Base-by-base conservation (phyloP, 495 filamentous ascomycete genomes). In the Ascobolus immersus region DNA sequence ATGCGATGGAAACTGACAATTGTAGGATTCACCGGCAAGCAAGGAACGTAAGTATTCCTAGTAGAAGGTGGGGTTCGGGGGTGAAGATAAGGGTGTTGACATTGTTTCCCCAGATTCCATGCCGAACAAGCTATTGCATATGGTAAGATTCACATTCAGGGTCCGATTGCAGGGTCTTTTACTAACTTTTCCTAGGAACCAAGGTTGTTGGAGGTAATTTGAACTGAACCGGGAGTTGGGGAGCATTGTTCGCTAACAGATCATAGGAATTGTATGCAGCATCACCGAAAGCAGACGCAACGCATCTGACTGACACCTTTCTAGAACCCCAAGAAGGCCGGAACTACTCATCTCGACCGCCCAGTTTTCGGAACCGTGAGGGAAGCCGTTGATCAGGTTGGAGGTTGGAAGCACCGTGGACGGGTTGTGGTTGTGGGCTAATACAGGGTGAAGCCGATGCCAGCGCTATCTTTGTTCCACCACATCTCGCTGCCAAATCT, bases 51-150 rank as follows among this genome's bases (percentile, higher is more conserved):
- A 60, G 82, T 79, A 9, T 11, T 12, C 2, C 4, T 9, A 2
- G 4, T 28, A 2, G 17, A 15, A 27, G 21, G 15, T 3, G 25
- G 25, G 6, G 11, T 27, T n/a, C 11, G 25, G 25, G 25, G 14
- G 24, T 27, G 5, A 27, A 14, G 25, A 27, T n/a, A n/a, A n/a
- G 11, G 25, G 25, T 27, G 11, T 14, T 27, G 29, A 32, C n/a
- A 15, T 54, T 44, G 44, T 22, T 17, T 19, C 27, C 32, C 20
- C 44, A 94, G 82, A 38, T 99, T 99, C 64, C 86, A 96, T 52
- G 89, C 86, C 39, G 65, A 81, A 55, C 81, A 92, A 64, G 86
- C 86, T 31, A 99, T 99, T 52, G 86, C 82, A 49, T 92, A 93
- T 54, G 84, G 84, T 90, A 77, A 50, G 53, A 51, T n/a, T n/a